Base-by-base conservation (phyloP, 768 basidiomycete species). In the Cystofilobasidium macerans region DNA sequence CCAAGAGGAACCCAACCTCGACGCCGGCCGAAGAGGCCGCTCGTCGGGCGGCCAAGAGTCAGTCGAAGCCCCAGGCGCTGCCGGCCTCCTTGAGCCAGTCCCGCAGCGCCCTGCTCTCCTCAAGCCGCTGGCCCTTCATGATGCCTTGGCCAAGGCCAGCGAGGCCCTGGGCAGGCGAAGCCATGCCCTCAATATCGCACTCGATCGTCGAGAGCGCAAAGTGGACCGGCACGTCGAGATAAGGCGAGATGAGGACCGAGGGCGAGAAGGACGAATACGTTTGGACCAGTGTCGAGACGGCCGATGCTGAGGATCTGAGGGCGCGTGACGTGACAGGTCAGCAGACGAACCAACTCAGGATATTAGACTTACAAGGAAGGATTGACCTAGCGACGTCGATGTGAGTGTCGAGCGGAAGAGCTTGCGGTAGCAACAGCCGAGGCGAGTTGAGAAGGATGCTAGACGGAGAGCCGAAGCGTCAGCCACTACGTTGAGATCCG, bases 391-490 rank as follows among this genome's bases (percentile, higher is more conserved):
- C 51, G 51, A 54, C 51, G 14, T 54, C 51, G 51, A 32, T 32
- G 51, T 11, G 6, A 3, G 28, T 54, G 28, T 54, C 51, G 14
- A 12, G 8, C 2, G 51, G 51, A 4, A 54, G 51, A 8, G 51
- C 51, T 32, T 54, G 28, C 5, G 51, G 51, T 9, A 14, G 3
- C 14, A 54, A 16, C 18, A 54, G 51, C 1, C 51, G 51, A 1
- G 51, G 51, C 26, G 51, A 54, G 51, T 54, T 54, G 30, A 54
- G 51, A 2, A 54, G 30, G 51, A 54, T 32, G 12, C 51, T 54
- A 14, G 14, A 18, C 3, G n/a, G n/a, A n/a, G n/a, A n/a, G n/a
- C n/a, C n/a, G n/a, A n/a, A n/a, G n/a, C n/a, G n/a, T n/a, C n/a
- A n/a, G n/a, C n/a, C n/a, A n/a, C n/a, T n/a, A n/a, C n/a, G n/a